Percentiles rank a stretch among this genome's conserved stretches.
Evolutionary conservation across 2,329 filamentous ascomycete genomes (phyloP).

Genomic region (Blumeriella jaapii): DNA sequence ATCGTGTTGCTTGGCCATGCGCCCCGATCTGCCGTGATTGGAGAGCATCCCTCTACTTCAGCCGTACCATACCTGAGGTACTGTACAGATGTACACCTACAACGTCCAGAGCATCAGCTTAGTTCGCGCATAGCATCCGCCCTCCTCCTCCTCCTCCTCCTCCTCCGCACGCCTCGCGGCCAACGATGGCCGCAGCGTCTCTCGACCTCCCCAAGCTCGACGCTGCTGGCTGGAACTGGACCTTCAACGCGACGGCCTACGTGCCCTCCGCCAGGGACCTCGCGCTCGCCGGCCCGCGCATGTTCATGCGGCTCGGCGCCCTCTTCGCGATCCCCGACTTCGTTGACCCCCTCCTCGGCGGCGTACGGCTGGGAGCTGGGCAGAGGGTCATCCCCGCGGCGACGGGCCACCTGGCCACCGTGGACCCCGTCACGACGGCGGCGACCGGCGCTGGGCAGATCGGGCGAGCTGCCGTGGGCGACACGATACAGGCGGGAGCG

Average conservation of each 20-base stretch:
- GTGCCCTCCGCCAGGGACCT: constrained; percentile 57
- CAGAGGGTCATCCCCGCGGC: constrained; percentile 49
- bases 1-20: no score
- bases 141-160: no score
- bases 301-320: constrained; percentile 57
- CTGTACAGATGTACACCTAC: no score
- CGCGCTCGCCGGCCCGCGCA: constrained; percentile 56
- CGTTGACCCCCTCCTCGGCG: constrained; percentile 39
- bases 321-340: constrained; percentile 48
- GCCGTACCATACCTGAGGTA: no score
- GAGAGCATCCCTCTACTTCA: no score
- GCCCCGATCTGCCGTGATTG: no score
- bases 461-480: no score
- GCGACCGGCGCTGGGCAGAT: constrained; percentile 31
- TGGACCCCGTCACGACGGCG: constrained; percentile 30
- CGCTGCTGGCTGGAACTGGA: constrained; percentile 42
- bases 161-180: no score
- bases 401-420: constrained; percentile 35
- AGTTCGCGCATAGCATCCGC: no score
- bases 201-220: constrained; percentile 28
- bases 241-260: constrained; percentile 44
- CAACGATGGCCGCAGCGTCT: no score
- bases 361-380: constrained; percentile 36
- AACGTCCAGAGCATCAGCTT: no score
- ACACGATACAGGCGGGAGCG: constrained; percentile 17